Conservation (phyloP, 2,329 filamentous ascomycete genomes). For the Scytalidium lignicola region DNA sequence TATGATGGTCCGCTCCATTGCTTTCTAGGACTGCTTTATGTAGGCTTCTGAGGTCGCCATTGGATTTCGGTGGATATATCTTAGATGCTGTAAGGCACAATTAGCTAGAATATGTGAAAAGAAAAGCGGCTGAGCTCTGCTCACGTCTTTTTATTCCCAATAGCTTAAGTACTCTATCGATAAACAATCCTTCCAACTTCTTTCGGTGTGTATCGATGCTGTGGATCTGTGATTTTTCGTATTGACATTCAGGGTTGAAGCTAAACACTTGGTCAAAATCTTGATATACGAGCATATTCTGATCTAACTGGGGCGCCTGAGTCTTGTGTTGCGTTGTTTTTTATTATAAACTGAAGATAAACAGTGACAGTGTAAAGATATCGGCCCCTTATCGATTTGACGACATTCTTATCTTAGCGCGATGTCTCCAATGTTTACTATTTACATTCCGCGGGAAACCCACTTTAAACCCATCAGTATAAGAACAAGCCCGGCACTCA, state of each 20-base stretch:
- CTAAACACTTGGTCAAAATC: conserved; percentile 66
- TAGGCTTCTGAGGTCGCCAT: conserved; percentile 61
- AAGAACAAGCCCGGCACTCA: background rate
- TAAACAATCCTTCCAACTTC: conserved; percentile 68
- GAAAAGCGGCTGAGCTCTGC: conserved; percentile 9
- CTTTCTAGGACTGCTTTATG: conserved; percentile 65
- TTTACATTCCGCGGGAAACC: background rate
- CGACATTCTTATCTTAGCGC: background rate
- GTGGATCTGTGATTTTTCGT: conserved; percentile 55
- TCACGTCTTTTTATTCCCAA: conserved; percentile 66
- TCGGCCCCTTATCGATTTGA: background rate
- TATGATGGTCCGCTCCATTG: conserved; percentile 65
- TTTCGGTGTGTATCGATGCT: conserved; percentile 64
- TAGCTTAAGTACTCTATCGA: conserved; percentile 69
- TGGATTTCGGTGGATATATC: conserved; percentile 69
- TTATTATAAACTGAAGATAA: too few relatives aligned
- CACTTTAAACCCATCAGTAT: background rate
- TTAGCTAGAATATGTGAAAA: conserved; percentile 5
- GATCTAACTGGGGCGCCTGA: too few relatives aligned
- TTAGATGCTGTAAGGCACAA: conserved; percentile 42
- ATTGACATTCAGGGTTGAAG: conserved; percentile 53
- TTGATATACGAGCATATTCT: conserved; percentile 56
- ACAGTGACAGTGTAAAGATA: too few relatives aligned
- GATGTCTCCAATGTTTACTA: background rate
- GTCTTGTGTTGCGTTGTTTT: too few relatives aligned